These are phyloP conservation scores for Neocallimastix lanati DNA, from an alignment of 192 early-diverging fungal genomes.

Conservation along the genomic window DNA sequence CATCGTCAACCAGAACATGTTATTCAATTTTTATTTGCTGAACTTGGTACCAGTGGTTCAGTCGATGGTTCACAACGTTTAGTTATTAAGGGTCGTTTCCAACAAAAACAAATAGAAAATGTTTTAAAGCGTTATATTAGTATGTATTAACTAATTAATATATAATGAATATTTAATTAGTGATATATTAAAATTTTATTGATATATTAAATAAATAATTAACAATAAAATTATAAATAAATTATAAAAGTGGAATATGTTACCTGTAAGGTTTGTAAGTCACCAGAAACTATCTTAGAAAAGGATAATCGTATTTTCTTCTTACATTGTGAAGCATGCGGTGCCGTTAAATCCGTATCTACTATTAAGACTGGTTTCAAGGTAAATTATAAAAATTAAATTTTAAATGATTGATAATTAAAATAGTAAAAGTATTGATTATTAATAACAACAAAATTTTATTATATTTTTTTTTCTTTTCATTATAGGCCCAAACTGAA, in stretches of 20 bases:
- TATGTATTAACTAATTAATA: constrained; percentile 14
- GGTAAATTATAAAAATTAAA: constrained; percentile 16
- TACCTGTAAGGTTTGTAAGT: constrained; percentile 97
- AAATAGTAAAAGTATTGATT: too few species aligned
- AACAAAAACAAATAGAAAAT: constrained; percentile 96
- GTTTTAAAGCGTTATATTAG: constrained; percentile 92
- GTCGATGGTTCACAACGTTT: constrained; percentile 78
- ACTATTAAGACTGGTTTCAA: constrained; percentile 96
- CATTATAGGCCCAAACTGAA: not conserved
- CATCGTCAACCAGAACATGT: constrained; percentile 89
- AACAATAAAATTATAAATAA: too few species aligned
- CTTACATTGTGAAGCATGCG: constrained; percentile 91
- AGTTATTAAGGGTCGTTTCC: constrained; percentile 93
- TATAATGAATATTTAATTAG: too few species aligned
- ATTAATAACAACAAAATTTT: too few species aligned
- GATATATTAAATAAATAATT: too few species aligned
- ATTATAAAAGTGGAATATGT: constrained; percentile 79
- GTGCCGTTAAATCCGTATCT: constrained; percentile 80
- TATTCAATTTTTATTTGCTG: constrained; percentile 92
- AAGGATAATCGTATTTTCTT: constrained; percentile 95
- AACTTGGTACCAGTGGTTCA: constrained; percentile 95
- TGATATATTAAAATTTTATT: too few species aligned
- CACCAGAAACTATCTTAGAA: constrained; percentile 73
- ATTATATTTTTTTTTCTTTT: too few species aligned
- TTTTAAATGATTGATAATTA: too few species aligned